Evolutionary conservation across 805 yeast genomes (phyloP).

Genomic region (Tetrapisispora phaffii): DNA sequence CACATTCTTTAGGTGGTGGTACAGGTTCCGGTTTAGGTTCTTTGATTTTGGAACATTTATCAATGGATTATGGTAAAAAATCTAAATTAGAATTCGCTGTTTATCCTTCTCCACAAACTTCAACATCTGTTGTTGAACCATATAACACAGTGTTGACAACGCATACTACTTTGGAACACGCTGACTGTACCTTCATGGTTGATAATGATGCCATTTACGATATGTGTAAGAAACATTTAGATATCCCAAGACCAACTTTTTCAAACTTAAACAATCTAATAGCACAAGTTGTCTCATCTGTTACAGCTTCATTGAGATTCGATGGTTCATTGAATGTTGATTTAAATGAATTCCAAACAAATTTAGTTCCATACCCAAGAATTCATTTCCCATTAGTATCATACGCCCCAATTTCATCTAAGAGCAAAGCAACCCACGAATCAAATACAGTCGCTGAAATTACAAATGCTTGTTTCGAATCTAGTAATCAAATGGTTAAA

Average conservation of each 20-base stretch:
- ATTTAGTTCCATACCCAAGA: conserved; percentile 98
- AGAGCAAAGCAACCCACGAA: conserved; percentile 87
- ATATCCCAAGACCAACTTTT: conserved; percentile 85
- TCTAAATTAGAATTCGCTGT: conserved; percentile 97
- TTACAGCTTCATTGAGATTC: conserved; percentile 96
- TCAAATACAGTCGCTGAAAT: conserved; percentile 90
- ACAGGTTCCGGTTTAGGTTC: conserved; percentile 98
- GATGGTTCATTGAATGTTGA: conserved; percentile 97
- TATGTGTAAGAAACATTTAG: conserved; percentile 93
- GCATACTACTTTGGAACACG: conserved; percentile 94
- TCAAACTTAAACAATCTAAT: conserved; percentile 81
- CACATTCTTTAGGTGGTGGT: conserved; percentile 98
- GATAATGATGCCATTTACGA: conserved; percentile 98
- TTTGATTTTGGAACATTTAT: conserved; percentile 79
- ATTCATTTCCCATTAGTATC: conserved; percentile 98
- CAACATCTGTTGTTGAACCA: conserved; percentile 97
- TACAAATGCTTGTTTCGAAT: conserved; percentile 97
- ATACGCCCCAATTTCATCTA: conserved; percentile 94
- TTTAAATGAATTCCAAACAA: conserved; percentile 96
- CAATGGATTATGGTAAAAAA: conserved; percentile 89
- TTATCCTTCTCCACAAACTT: conserved; percentile 95
- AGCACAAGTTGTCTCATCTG: conserved; percentile 97
- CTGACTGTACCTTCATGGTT: conserved; percentile 98
- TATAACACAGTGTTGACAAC: conserved; percentile 95
- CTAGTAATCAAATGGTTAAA: conserved; percentile 98